Base-by-base conservation (phyloP, 177 flowering plant genomes). In the Vitis hybrid region DNA sequence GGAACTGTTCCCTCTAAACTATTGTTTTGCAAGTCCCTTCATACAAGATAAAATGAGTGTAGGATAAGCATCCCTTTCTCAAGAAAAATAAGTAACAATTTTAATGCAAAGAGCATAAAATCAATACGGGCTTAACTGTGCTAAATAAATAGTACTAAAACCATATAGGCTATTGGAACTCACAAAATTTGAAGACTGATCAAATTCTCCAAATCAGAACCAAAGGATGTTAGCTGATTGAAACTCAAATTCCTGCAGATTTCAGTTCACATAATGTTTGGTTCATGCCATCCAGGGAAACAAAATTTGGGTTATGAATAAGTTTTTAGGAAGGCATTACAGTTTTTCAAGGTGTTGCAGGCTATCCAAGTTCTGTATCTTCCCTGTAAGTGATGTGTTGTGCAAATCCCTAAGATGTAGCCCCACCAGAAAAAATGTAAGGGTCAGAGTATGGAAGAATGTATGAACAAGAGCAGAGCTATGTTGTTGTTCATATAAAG, bases 241-340 rank as follows among this genome's bases (percentile, higher is more conserved):
- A 84, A 92, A 79, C 97, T 92, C 88, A 92, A 79, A 72, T 92
- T 91, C 86, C 97, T 92, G 90, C 74, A 82, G 62, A 56, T 60
- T 67, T 60, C 49, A 64, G 56, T 14, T 56, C 61, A 74, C 65
- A 45, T 39, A 61, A 19, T 26, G 11, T 13, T 66, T 51, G 3
- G 8, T 26, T 56, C 32, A 52, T 21, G 49, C 51, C 55, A 64
- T 67, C 15, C 17, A 45, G 62, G 63, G 50, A 63, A 68, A 57
- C 8, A 64, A 68, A 34, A 52, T 21, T 6, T 66, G n/a, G 32
- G 12, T 45, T 11, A 39, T 57, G 51, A 21, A 60, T 18, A 3
- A 34, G 45, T 34, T 45, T 50, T 4, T 56, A 23, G 55, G 4
- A 64, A 66, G 69, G 52, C 45, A 78, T 83, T 89, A 92, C 97